phyloP scores from a whole-genome alignment of 2,329 filamentous ascomycete species.

The Plectosphaerella cucumerina region DNA sequence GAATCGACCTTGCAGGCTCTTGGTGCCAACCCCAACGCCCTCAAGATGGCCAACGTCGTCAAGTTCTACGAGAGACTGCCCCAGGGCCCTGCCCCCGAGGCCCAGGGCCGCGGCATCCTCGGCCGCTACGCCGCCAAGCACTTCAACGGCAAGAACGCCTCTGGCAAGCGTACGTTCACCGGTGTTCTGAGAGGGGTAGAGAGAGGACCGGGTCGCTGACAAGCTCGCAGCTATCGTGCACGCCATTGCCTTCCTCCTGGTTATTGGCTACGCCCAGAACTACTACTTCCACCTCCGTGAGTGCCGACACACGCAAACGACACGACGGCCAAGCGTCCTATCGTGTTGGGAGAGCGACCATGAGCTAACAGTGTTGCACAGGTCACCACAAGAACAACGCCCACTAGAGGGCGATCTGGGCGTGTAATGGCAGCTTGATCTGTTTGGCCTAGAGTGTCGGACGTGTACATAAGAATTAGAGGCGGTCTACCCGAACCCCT shows the following conservation, averaged over 20 bases:
- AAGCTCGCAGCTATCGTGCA: slow-evolving; percentile 77
- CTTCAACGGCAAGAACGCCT: slow-evolving; percentile 86
- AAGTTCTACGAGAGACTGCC: slow-evolving; percentile 99
- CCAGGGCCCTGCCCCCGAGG: slow-evolving; percentile 81
- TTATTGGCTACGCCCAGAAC: slow-evolving; percentile 90
- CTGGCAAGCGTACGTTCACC: slow-evolving; percentile 70
- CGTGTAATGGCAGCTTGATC: slow-evolving; percentile 7
- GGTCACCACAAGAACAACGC: slow-evolving; percentile 99
- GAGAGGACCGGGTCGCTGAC: slow-evolving; percentile 1
- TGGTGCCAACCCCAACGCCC: slow-evolving; percentile 89
- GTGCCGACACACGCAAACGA: slow-evolving; percentile 29
- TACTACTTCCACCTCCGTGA: slow-evolving; percentile 99
- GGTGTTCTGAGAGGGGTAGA: neutral
- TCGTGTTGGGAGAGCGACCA: neutral
- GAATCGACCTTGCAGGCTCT: slow-evolving; percentile 61
- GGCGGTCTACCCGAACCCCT: slow-evolving; percentile 3
- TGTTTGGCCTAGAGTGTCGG: slow-evolving; percentile 10
- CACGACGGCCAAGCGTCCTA: slow-evolving; percentile 1
- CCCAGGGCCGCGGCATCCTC: slow-evolving; percentile 76
- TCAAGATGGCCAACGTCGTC: slow-evolving; percentile 96
- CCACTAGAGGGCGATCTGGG: slow-evolving; percentile 60
- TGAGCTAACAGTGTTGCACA: slow-evolving; percentile 33
- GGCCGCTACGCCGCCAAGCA: slow-evolving; percentile 87
- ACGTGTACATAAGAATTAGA: slow-evolving; percentile 16
- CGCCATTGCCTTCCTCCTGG: slow-evolving; percentile 70